phyloP scores from a whole-genome alignment of 192 early-diverging fungal species.

The Backusella psychrophila region DNA sequence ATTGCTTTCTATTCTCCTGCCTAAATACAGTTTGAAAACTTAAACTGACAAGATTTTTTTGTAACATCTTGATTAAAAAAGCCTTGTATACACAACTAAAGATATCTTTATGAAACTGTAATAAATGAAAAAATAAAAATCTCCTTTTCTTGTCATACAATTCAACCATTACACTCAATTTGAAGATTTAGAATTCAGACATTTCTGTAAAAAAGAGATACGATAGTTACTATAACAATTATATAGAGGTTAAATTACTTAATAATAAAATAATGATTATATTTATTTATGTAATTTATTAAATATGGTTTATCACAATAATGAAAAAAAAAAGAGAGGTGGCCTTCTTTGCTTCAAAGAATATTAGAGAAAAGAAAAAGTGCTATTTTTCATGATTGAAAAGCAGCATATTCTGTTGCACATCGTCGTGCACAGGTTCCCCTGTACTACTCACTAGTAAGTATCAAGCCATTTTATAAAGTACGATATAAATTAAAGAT shows the following conservation, averaged over 20 bases:
- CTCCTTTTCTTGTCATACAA: not conserved
- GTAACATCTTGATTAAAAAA: not conserved
- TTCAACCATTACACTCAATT: conserved; percentile 2
- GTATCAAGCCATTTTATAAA: not conserved
- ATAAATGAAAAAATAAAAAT: not conserved
- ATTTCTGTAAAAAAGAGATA: conserved; percentile 3
- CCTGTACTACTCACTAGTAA: not conserved
- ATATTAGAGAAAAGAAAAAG: not conserved
- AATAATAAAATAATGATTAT: not conserved
- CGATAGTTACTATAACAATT: not conserved
- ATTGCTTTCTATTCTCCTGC: not conserved
- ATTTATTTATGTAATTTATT: too few relatives aligned
- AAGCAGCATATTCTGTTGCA: not conserved
- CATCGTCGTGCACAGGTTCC: not conserved
- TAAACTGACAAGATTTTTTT: not conserved
- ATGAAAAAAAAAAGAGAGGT: not conserved
- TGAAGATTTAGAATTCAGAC: not conserved
- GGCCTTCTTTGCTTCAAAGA: not conserved
- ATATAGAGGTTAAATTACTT: not conserved
- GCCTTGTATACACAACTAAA: not conserved
- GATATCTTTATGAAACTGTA: not conserved
- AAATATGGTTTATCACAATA: not conserved
- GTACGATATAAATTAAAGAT: not conserved
- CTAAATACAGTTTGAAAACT: not conserved
- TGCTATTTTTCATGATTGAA: not conserved